These are phyloP conservation scores for Musa acuminata DNA, from an alignment of 176 grass and related monocot genomes.

Conservation along the genomic window DNA sequence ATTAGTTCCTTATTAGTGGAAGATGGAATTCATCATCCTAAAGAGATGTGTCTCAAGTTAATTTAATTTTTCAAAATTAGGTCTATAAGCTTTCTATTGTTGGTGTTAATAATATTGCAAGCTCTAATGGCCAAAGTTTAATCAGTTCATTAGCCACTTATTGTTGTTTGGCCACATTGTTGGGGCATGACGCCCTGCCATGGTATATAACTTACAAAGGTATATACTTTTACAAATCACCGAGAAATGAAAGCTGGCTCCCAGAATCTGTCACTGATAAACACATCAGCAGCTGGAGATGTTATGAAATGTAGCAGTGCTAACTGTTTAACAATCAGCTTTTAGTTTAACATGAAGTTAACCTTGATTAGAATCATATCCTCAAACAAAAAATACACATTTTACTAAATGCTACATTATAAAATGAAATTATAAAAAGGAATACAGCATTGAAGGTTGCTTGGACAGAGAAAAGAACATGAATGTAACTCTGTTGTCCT, in stretches of 20 bases:
- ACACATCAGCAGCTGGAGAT: conserved; percentile 74
- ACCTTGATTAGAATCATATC: neutral
- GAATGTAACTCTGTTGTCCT: no score
- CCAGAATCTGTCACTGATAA: conserved; percentile 89
- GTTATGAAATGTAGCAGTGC: conserved; percentile 81
- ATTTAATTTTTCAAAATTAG: no score
- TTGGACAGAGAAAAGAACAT: no score
- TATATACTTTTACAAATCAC: conserved; percentile 20
- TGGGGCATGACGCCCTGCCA: conserved; percentile 48
- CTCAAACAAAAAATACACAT: neutral
- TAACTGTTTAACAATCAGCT: conserved; percentile 34
- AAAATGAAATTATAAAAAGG: no score
- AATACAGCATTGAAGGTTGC: no score
- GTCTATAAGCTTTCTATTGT: no score
- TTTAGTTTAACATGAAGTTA: neutral
- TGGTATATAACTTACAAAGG: conserved; percentile 39
- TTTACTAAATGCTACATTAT: no score
- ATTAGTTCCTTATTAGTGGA: neutral
- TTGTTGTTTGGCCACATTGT: conserved; percentile 65
- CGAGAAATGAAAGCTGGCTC: conserved; percentile 85
- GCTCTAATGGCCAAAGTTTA: no score
- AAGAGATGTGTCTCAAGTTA: no score
- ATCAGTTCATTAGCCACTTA: no score
- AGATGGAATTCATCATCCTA: neutral
- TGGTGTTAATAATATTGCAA: no score